Conservation (phyloP, 371 early-diverging fungal species). For the Mortierella polycephala region DNA sequence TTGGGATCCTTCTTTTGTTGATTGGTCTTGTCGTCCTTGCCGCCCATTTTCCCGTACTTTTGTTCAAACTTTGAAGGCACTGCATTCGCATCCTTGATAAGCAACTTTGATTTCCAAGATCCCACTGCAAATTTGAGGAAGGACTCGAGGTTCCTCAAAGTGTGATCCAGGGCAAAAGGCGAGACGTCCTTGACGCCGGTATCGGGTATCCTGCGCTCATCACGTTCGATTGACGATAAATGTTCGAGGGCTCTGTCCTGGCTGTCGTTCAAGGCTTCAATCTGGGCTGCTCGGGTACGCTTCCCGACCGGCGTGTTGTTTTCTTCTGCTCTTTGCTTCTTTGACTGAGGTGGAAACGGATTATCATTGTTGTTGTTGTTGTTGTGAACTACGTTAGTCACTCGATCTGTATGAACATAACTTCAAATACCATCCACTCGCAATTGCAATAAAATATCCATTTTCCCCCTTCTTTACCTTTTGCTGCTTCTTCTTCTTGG, state of each 20-base stretch:
- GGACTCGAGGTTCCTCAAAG: constrained; percentile 62
- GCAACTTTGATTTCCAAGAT: constrained; percentile 45
- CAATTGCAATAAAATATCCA: neutral
- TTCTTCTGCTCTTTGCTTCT: constrained; percentile 48
- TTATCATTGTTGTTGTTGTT: too few species aligned
- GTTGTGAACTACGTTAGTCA: too few species aligned
- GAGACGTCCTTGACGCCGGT: constrained; percentile 59
- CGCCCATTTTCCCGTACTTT: constrained; percentile 7
- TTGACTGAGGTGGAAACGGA: neutral
- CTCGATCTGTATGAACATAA: too few species aligned
- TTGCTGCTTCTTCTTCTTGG: constrained; percentile 66
- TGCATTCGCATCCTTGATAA: constrained; percentile 41
- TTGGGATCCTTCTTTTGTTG: constrained; percentile 53
- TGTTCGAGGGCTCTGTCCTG: constrained; percentile 63
- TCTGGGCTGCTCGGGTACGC: constrained; percentile 55
- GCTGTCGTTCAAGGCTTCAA: constrained; percentile 60
- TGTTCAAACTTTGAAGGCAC: constrained; percentile 8
- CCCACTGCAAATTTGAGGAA: constrained; percentile 69
- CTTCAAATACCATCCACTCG: neutral
- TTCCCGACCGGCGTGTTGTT: constrained; percentile 59
- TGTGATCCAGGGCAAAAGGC: constrained; percentile 65
- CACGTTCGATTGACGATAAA: constrained; percentile 62
- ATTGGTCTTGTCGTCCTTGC: constrained; percentile 18
- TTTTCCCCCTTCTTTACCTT: constrained; percentile 31
- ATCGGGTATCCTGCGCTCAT: constrained; percentile 60